phyloP scores from a whole-genome alignment of 2,329 filamentous ascomycete genomes.

The Sporothrix globosa region DNA sequence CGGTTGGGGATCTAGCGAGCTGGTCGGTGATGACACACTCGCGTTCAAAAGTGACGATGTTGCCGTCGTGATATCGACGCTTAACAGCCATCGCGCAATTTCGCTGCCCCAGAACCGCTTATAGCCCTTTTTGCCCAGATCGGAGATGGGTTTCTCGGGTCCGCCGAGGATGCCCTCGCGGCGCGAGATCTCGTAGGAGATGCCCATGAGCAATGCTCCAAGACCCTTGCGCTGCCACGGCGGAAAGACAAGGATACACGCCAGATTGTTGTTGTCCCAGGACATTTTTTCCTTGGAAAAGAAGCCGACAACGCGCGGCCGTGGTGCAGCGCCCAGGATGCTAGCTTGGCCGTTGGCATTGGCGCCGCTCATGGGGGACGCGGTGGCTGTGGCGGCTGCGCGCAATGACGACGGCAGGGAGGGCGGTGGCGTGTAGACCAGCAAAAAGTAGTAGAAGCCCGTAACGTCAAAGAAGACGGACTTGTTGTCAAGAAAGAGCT shows the following conservation, averaged over 20 bases:
- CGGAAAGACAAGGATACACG: constrained; percentile 93
- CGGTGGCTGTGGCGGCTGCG: constrained; percentile 25
- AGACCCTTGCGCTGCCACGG: constrained; percentile 92
- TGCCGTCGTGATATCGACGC: constrained; percentile 41
- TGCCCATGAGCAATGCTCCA: constrained; percentile 85
- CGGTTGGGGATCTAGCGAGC: neutral
- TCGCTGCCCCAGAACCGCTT: constrained; percentile 83
- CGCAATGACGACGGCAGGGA: constrained; percentile 31
- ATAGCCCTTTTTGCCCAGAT: constrained; percentile 82
- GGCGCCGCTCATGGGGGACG: constrained; percentile 30
- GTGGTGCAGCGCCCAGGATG: constrained; percentile 28
- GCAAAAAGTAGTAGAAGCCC: constrained; percentile 91
- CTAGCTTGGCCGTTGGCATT: constrained; percentile 16
- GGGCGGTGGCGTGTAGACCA: constrained; percentile 70
- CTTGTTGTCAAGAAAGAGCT: constrained; percentile 97
- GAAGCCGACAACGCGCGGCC: constrained; percentile 74
- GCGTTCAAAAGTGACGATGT: neutral
- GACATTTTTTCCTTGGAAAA: constrained; percentile 99
- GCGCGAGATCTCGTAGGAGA: constrained; percentile 88
- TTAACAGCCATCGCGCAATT: constrained; percentile 70
- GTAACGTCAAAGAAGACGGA: constrained; percentile 97
- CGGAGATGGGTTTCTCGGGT: constrained; percentile 90
- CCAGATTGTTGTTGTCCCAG: constrained; percentile 97
- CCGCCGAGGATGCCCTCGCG: constrained; percentile 84
- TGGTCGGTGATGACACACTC: neutral